Percentiles rank a stretch among this genome's conserved stretches.
phyloP scores from a whole-genome alignment of 352 stramenopile genomes.

The Phytophthora kernoviae region DNA sequence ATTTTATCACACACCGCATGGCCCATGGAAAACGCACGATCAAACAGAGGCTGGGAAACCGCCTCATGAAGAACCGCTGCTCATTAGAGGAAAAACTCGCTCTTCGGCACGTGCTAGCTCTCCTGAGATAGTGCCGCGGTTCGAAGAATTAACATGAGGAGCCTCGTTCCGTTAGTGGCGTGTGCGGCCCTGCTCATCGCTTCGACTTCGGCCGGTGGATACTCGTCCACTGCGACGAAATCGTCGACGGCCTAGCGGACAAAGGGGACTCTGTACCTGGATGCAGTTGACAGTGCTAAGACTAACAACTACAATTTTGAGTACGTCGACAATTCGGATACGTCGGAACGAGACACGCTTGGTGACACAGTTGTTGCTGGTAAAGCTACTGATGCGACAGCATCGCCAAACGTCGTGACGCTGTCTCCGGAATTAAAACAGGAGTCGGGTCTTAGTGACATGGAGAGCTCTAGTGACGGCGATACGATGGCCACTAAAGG shows the following conservation, averaged over 20 bases:
- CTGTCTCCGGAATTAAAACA: conserved; percentile 17
- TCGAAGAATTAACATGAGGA: conserved; percentile 17
- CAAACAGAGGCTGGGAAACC: conserved; percentile 13
- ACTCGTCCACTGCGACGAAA: conserved; percentile 9
- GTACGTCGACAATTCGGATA: conserved; percentile 17
- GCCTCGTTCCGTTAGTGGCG: conserved; percentile 16
- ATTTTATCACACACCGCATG: conserved; percentile 27
- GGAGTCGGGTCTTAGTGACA: conserved; percentile 13
- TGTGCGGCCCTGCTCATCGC: conserved; percentile 20
- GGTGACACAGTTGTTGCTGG: conserved; percentile 23
- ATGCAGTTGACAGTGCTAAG: conserved; percentile 2
- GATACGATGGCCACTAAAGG: conserved; percentile 16
- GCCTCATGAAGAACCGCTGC: conserved; percentile 10
- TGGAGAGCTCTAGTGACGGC: not conserved
- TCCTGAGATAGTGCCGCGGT: not conserved
- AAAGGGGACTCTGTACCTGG: conserved; percentile 19
- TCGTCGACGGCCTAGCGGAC: conserved; percentile 7
- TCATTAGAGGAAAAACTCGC: conserved; percentile 35
- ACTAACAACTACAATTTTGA: conserved; percentile 24
- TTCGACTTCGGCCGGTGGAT: conserved; percentile 10
- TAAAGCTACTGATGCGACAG: conserved; percentile 15
- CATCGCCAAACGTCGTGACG: conserved; percentile 10
- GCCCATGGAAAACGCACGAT: conserved; percentile 25
- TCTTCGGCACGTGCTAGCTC: conserved; percentile 15
- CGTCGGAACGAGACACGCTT: conserved; percentile 13